phyloP scores from a whole-genome alignment of 139 green algal genomes.

The Coelastrella sp. region DNA sequence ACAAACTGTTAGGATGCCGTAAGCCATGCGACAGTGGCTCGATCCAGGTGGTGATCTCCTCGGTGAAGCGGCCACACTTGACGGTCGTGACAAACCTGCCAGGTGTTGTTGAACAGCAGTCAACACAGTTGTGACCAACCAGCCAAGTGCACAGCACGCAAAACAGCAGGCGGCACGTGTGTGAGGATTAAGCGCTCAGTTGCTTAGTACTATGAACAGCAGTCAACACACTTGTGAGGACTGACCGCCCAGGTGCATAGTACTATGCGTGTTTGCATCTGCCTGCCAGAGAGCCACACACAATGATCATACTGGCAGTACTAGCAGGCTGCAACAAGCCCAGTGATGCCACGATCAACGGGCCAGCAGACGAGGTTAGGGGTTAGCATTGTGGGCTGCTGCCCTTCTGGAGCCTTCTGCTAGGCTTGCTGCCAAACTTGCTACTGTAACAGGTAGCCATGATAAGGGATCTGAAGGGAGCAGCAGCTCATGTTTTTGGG shows the following conservation, averaged over 20 bases:
- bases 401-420: not conserved
- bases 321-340: not conserved
- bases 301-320: not conserved
- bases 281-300: not conserved
- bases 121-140: not conserved
- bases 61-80: not conserved
- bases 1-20: no score
- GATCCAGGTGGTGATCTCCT: constrained; percentile 24
- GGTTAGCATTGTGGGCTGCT: not conserved
- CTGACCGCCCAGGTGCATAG: not conserved
- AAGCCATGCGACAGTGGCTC: constrained; percentile 31
- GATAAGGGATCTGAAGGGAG: not conserved
- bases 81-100: not conserved
- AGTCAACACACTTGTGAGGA: not conserved
- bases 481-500: not conserved
- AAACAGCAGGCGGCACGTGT: not conserved
- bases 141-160: not conserved
- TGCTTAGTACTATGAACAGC: not conserved
- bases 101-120: not conserved
- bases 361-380: no score
- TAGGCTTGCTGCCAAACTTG: not conserved
- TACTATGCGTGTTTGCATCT: not conserved
- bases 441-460: not conserved
- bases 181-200: not conserved
- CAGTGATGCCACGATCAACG: not conserved